Base-by-base conservation (phyloP, 2,329 filamentous ascomycete species). In the Neonectria ditissima region DNA sequence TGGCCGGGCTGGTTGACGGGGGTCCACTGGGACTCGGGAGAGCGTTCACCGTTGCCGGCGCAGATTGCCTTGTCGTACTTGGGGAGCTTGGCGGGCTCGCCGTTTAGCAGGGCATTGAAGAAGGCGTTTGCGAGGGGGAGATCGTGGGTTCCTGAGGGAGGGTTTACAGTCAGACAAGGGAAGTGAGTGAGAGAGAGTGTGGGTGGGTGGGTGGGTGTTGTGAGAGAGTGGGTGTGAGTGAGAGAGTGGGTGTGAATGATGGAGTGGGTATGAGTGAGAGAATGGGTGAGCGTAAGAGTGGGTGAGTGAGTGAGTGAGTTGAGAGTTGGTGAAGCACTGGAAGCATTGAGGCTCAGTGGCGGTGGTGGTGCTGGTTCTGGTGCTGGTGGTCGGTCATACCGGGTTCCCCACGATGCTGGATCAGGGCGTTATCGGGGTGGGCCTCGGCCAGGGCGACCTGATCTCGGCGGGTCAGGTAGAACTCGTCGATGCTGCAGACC, bases 401-500 rank as follows among this genome's bases (percentile, higher is more conserved):
- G 6, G 94, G 94, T 75, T 97, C 91, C 18, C 94, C 94, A 48
- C 94, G 88, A 71, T 93, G 91, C 73, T 93, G 91, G 50, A 97
- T 83, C 3, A 97, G 85, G 20, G 87, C 86, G 74, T 97, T 97
- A 39, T 85, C 79, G 0, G 91, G 87, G 73, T 96, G 83, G 7
- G 85, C 79, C 47, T 84, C 78, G 26, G 91, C 89, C 22, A 97
- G 86, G 2, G 83, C 82, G 28, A 85, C 76, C 77, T 96, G 92
- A 67, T 90, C 85, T 22, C 82, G 80, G 76, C 92, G 92, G 14
- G 88, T 85, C 57, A 97, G 88, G 80, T 97, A 97, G 71, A 97
- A 89, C 80, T 97, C 94, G 77, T 97, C 94, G 68, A 97, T 91
- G 77, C 92, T 94, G 77, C 93, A 86, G 56, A 93, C 90, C 52